Conservation (phyloP, 345 rosid genomes). For the Excoecaria cochinchinensis region DNA sequence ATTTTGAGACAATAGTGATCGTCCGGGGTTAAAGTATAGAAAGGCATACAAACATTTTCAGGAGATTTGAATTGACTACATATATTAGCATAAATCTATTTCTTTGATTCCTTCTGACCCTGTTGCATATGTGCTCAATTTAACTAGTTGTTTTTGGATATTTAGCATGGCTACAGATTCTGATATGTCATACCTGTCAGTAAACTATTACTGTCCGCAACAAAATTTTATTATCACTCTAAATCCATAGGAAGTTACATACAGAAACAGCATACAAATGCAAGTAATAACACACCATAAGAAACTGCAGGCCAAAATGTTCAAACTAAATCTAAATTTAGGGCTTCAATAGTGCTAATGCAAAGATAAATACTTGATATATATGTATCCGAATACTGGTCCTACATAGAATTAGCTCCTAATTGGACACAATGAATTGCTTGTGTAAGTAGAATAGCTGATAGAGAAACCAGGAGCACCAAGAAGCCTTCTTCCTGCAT, state of each 20-base stretch:
- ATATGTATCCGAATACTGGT: background rate
- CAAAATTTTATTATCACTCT: background rate
- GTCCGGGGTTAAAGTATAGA: background rate
- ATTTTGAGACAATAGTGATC: background rate
- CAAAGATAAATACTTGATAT: background rate
- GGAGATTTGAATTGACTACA: background rate
- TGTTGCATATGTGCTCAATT: background rate
- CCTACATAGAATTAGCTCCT: background rate
- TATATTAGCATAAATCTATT: background rate
- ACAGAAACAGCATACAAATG: background rate
- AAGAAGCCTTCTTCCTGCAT: constrained; percentile 30
- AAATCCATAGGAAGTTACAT: background rate
- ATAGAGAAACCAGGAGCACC: constrained; percentile 24
- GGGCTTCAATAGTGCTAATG: background rate
- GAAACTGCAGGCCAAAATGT: background rate
- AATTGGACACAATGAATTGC: constrained; percentile 17
- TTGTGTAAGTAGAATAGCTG: constrained; percentile 25
- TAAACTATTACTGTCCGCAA: background rate
- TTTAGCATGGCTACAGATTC: background rate
- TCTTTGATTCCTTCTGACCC: background rate
- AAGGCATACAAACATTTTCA: background rate
- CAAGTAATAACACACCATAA: constrained; percentile 1
- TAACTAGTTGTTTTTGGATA: background rate
- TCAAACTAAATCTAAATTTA: background rate
- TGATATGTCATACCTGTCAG: background rate